phyloP scores from a whole-genome alignment of 2,329 filamentous ascomycete species.

The Clonostachys chloroleuca region DNA sequence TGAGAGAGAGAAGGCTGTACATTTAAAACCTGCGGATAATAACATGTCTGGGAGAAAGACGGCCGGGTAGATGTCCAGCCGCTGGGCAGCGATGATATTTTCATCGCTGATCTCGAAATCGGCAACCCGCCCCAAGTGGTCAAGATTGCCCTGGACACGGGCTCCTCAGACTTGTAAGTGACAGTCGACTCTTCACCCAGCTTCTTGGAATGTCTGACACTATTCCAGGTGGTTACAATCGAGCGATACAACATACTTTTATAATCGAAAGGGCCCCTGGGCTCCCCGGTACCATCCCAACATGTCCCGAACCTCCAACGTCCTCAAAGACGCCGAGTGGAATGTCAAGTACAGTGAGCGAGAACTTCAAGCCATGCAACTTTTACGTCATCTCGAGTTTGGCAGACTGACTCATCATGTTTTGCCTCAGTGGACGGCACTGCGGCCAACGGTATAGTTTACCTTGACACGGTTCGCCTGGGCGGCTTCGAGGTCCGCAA shows the following conservation, averaged over 20 bases:
- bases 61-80: slow-evolving; percentile 25
- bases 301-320: slow-evolving; percentile 34
- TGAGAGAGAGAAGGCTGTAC: neutral
- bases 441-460: slow-evolving; percentile 40
- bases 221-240: slow-evolving; percentile 48
- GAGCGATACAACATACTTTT: slow-evolving; percentile 34
- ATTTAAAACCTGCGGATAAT: neutral
- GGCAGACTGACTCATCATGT: too few relatives aligned
- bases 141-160: slow-evolving; percentile 47
- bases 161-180: slow-evolving; percentile 58
- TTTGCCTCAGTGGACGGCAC: slow-evolving; percentile 32
- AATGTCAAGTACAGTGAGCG: slow-evolving; percentile 39
- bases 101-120: slow-evolving; percentile 35
- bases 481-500: slow-evolving; percentile 35
- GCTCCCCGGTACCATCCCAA: slow-evolving; percentile 36
- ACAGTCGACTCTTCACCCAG: neutral
- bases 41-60: slow-evolving; percentile 12
- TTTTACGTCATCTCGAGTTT: neutral
- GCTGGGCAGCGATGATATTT: slow-evolving; percentile 34
- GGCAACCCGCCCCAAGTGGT: slow-evolving; percentile 43
- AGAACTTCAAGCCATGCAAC: slow-evolving; percentile 4
- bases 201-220: neutral
- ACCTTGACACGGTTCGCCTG: slow-evolving; percentile 43
- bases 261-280: slow-evolving; percentile 25
- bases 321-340: slow-evolving; percentile 40